A percentile compares a stretch with the other conserved stretches of the same genome.
Evolutionary conservation across 139 green algal genomes (phyloP).

Genomic region (Desmodesmus armatus): DNA sequence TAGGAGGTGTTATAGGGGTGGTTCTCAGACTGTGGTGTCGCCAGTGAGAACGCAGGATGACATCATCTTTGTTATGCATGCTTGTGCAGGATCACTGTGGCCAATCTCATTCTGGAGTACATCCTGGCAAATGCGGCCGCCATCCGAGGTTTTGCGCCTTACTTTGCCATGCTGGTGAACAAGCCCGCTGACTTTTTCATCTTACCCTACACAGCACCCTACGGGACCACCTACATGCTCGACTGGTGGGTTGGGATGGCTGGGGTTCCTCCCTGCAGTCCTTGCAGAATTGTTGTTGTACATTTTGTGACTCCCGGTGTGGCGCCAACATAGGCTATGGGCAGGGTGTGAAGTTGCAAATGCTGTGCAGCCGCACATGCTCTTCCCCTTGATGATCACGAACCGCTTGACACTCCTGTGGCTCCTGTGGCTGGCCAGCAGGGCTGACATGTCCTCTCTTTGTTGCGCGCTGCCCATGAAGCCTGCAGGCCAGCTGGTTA

Average conservation of each 20-base stretch:
- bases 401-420: not conserved
- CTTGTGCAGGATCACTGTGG: conserved; percentile 16
- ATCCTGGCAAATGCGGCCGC: conserved; percentile 72
- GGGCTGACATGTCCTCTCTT: too few relatives aligned
- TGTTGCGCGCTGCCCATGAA: too few relatives aligned
- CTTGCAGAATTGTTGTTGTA: not conserved
- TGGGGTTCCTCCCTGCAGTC: not conserved
- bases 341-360: too few relatives aligned
- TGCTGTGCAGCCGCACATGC: too few relatives aligned
- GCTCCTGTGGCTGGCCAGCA: not conserved
- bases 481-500: too few relatives aligned
- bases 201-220: not conserved
- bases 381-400: too few relatives aligned
- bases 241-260: not conserved
- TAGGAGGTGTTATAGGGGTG: not conserved
- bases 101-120: conserved; percentile 79
- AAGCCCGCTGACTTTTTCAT: not conserved
- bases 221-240: conserved; percentile 1
- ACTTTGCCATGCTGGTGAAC: conserved; percentile 63
- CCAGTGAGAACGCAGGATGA: too few relatives aligned
- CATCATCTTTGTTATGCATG: not conserved
- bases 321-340: too few relatives aligned
- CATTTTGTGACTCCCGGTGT: too few relatives aligned
- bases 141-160: conserved; percentile 70
- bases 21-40: not conserved